Evolutionary conservation across 352 stramenopile genomes (phyloP).

Genomic region (Globisporangium camurandrum): DNA sequence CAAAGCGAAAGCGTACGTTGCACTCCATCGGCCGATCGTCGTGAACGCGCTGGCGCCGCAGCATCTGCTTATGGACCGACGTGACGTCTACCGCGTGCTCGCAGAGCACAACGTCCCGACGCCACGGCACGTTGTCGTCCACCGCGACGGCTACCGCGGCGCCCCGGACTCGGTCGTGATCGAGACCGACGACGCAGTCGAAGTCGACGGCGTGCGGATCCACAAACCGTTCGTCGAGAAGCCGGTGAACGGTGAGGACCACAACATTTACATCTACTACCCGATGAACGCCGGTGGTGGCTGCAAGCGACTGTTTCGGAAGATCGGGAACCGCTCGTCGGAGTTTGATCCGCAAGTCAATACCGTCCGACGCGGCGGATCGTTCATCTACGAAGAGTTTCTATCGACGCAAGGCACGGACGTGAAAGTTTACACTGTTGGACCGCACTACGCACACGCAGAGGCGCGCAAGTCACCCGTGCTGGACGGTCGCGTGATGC

Average conservation of each 20-base stretch:
- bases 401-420: constrained; percentile 98
- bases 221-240: constrained; percentile 99
- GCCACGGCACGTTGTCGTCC: constrained; percentile 93
- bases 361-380: constrained; percentile 85
- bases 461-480: constrained; percentile 99
- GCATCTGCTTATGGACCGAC: constrained; percentile 91
- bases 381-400: constrained; percentile 98
- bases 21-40: constrained; percentile 90
- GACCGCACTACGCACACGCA: constrained; percentile 97
- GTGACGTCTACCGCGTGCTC: constrained; percentile 93
- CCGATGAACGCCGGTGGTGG: constrained; percentile 96
- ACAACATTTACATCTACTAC: constrained; percentile 99
- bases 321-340: constrained; percentile 87
- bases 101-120: constrained; percentile 91
- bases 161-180: constrained; percentile 25
- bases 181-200: constrained; percentile 73
- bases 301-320: constrained; percentile 99
- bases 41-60: constrained; percentile 98
- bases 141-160: constrained; percentile 86
- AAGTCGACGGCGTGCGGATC: constrained; percentile 92
- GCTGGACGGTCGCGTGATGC: constrained; percentile 97
- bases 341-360: constrained; percentile 97
- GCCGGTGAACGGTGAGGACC: constrained; percentile 98
- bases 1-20: constrained; percentile 96
- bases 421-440: constrained; percentile 99